Evolutionary conservation across 345 rosid species (phyloP).

Genomic region (Psidium guajava): DNA sequence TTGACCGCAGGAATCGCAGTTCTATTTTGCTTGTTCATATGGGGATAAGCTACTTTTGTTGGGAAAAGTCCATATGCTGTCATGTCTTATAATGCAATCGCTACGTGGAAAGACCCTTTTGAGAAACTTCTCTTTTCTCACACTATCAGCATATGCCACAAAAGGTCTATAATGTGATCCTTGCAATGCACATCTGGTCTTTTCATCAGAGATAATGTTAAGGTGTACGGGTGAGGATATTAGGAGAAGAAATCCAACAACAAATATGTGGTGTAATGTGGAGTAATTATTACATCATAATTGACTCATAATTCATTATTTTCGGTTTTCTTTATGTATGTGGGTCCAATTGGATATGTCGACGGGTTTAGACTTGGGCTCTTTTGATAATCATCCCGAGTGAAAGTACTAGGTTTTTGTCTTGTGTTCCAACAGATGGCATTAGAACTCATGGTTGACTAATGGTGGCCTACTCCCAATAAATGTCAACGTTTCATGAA

Average conservation of each 20-base stretch:
- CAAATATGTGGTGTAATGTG: not conserved
- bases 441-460: no score
- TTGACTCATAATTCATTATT: not conserved
- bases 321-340: no score
- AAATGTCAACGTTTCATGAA: no score
- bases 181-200: not conserved
- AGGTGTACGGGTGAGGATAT: not conserved
- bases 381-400: no score
- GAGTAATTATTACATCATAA: not conserved
- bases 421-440: no score
- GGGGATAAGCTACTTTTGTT: not conserved
- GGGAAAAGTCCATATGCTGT: not conserved
- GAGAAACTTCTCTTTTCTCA: not conserved
- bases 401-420: no score
- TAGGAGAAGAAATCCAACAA: not conserved
- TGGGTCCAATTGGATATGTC: no score
- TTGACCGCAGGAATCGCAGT: not conserved
- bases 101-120: not conserved
- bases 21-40: not conserved
- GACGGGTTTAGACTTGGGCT: no score
- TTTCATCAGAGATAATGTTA: not conserved
- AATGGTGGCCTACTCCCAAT: no score
- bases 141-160: not conserved
- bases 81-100: not conserved
- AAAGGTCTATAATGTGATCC: not conserved